A percentile compares a stretch with the other conserved stretches of the same genome.
These are phyloP conservation scores for Tricholomella constricta DNA, from an alignment of 768 basidiomycete genomes.

Conservation along the genomic window DNA sequence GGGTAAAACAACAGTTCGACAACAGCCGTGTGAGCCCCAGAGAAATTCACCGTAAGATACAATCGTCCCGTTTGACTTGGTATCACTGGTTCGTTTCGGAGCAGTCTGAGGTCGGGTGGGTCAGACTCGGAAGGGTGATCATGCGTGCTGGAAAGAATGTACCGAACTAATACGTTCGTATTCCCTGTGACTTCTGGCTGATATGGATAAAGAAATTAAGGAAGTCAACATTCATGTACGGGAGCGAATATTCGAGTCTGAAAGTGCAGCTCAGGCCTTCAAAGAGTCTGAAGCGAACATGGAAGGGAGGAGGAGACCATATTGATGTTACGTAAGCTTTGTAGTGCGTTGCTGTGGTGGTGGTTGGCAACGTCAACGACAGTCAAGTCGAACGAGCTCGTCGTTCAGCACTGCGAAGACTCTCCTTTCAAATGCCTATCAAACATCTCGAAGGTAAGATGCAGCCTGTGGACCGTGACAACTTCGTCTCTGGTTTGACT, in stretches of 20 bases:
- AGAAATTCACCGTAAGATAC: not conserved
- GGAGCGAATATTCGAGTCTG: too few species aligned
- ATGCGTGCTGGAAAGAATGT: too few species aligned
- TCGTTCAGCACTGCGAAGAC: conserved; percentile 26
- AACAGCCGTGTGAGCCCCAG: not conserved
- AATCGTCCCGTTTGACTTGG: not conserved
- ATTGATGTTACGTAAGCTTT: conserved; percentile 22
- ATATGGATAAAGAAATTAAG: too few species aligned
- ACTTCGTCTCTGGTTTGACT: not conserved
- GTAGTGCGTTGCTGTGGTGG: conserved; percentile 13
- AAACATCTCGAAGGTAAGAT: conserved; percentile 80
- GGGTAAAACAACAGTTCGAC: not conserved
- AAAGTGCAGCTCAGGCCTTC: too few species aligned
- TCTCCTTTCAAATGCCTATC: conserved; percentile 63
- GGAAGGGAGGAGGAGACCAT: not conserved
- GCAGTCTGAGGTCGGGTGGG: too few species aligned
- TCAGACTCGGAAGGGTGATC: too few species aligned
- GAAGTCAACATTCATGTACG: too few species aligned
- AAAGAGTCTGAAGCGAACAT: not conserved
- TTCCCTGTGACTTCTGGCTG: too few species aligned
- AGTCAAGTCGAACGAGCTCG: conserved; percentile 30
- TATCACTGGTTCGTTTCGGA: not conserved
- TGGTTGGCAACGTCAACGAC: conserved; percentile 39
- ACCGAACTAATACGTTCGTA: too few species aligned
- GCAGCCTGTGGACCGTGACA: not conserved